Percentiles rank a stretch among this genome's conserved stretches.
These are phyloP conservation scores for Castanea crenata DNA, from an alignment of 306 rosid genomes.

Conservation along the genomic window DNA sequence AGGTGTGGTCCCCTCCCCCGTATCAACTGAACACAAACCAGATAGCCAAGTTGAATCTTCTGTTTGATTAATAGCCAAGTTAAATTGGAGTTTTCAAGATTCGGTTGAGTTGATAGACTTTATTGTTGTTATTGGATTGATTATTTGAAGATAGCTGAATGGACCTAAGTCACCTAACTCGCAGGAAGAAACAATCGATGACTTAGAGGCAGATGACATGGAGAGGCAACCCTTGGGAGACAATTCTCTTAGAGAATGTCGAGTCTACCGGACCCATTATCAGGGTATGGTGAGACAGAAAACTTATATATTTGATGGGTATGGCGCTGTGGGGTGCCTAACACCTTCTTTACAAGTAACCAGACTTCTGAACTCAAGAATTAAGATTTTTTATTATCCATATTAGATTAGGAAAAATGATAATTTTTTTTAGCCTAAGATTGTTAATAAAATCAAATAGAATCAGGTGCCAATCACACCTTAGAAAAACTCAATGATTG, in stretches of 20 bases:
- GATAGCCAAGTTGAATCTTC: too few species aligned
- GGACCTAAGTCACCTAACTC: conserved; percentile 27
- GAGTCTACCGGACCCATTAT: conserved; percentile 28
- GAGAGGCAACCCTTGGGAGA: conserved; percentile 39
- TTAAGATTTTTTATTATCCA: too few species aligned
- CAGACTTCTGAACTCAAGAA: too few species aligned
- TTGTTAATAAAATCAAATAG: too few species aligned
- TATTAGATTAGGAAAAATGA: too few species aligned
- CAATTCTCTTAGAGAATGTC: conserved; percentile 36
- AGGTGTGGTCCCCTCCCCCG: too few species aligned
- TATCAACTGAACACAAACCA: too few species aligned
- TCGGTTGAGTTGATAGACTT: conserved; percentile 11
- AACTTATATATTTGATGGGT: conserved; percentile 85
- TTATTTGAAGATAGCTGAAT: conserved; percentile 20
- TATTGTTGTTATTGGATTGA: conserved; percentile 22
- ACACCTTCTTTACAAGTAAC: too few species aligned
- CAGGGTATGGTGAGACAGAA: conserved; percentile 67
- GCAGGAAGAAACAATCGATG: conserved; percentile 24
- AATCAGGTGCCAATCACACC: too few species aligned
- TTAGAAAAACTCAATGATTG: too few species aligned
- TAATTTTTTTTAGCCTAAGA: too few species aligned
- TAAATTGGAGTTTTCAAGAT: conserved; percentile 22
- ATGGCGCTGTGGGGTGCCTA: conserved; percentile 14
- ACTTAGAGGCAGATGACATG: conserved; percentile 51
- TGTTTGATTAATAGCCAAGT: conserved; percentile 12